These are phyloP conservation scores for Biancaea sappan DNA, from an alignment of 306 rosid genomes.

Conservation along the genomic window DNA sequence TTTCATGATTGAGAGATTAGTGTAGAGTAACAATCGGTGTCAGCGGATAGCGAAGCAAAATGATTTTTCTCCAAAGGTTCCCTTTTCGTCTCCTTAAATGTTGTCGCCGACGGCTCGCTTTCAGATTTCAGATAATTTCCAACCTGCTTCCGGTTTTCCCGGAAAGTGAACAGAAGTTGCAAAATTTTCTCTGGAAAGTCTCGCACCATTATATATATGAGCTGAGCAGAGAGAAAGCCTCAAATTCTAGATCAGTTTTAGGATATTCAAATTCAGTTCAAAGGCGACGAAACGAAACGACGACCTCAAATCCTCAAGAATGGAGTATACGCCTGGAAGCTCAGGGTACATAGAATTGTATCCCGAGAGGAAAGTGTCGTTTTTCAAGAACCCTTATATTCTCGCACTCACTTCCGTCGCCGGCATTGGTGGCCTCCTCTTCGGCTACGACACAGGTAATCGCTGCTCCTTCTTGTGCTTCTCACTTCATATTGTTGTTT, in stretches of 20 bases:
- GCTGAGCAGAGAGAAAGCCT: not conserved
- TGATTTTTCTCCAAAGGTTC: not conserved
- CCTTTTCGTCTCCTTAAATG: not conserved
- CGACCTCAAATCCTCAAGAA: too few species aligned
- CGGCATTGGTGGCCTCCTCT: conserved; percentile 55
- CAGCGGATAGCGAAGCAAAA: not conserved
- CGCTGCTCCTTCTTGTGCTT: too few species aligned
- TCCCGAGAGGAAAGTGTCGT: conserved; percentile 47
- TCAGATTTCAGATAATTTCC: not conserved
- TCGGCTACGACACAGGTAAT: conserved; percentile 54
- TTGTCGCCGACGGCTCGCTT: not conserved
- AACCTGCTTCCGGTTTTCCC: not conserved
- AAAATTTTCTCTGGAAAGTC: not conserved
- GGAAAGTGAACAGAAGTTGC: not conserved
- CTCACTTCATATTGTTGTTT: too few species aligned
- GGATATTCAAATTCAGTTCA: not conserved
- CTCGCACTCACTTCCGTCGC: conserved; percentile 41
- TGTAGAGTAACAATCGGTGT: not conserved
- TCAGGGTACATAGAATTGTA: conserved; percentile 50
- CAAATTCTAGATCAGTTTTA: not conserved
- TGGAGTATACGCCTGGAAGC: conserved; percentile 47
- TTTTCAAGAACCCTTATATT: conserved; percentile 46
- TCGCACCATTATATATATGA: not conserved
- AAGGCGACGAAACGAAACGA: conserved; percentile 1
- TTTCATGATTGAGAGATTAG: not conserved